Conservation (phyloP, 169 alveolate species). For the Plasmodium cynomolgi region DNA sequence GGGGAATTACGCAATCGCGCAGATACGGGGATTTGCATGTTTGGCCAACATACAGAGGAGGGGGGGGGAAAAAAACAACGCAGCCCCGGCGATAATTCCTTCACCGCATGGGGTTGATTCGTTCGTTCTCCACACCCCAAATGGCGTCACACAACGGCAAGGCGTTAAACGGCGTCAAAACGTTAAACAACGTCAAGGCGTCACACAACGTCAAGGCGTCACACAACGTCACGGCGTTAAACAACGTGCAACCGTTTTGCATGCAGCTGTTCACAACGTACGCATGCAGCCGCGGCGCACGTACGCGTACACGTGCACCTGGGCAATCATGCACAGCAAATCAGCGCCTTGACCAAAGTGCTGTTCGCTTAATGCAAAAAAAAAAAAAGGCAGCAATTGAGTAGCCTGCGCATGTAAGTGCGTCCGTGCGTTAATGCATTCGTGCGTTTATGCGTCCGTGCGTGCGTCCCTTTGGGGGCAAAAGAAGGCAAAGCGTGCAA, state of each 20-base stretch:
- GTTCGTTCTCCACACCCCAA: neutral
- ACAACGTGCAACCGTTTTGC: neutral
- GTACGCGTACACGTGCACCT: neutral
- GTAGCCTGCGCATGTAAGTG: neutral
- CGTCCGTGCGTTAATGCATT: neutral
- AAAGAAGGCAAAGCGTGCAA: neutral
- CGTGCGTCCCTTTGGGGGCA: neutral
- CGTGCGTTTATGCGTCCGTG: neutral
- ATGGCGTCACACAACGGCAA: neutral
- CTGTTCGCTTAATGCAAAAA: neutral
- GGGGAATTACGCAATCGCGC: neutral
- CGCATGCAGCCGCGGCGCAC: neutral
- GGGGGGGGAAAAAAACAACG: neutral
- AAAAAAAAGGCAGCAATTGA: neutral
- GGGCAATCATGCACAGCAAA: neutral
- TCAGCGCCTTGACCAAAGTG: neutral
- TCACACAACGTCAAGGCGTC: neutral
- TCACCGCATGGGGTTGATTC: neutral
- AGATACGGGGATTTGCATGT: neutral
- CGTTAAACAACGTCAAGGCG: too few species aligned
- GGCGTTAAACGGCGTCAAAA: neutral
- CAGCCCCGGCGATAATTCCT: neutral
- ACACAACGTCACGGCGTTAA: neutral
- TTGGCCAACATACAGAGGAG: neutral
- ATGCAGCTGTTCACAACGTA: neutral